Base-by-base conservation (phyloP, 257 asterid species). In the Solanum arcanum region DNA sequence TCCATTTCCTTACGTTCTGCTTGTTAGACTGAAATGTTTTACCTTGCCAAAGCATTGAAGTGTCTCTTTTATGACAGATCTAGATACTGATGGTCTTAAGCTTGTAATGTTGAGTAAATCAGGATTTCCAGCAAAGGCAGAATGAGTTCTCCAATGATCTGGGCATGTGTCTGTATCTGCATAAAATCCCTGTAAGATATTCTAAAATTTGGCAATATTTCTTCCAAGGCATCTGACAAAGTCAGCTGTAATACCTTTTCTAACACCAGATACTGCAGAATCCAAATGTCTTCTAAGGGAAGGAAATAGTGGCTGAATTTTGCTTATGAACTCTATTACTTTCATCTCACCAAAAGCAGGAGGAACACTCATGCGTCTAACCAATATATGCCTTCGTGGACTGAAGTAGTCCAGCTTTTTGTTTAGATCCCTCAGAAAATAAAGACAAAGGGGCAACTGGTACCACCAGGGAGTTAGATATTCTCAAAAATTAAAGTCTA, bases 21-120 rank as follows among this genome's bases (percentile, higher is more conserved):
- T 49, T 29, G 47, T 15, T 29, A 47, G 44, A 47, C 27, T 3
- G 7, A 13, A 29, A 41, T 25, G 15, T 21, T 88, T 90, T 91
- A 95, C 98, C 98, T 94, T 95, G 94, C 95, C 93, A 90, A 95
- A 92, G 95, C 97, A 94, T 87, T 88, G 91, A 87, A 95, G 94
- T 77, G 94, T 92, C 95, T 92, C 98, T 87, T 90, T 92, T 75
- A 91, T 88, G 74, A 93, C 94, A 83, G 94, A 91, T 83, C 88
- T 83, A 42, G 92, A 89, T 88, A 88, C 88, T 66, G 92, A 92
- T 70, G 93, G 90, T 89, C 93, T 91, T 47, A 89, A 89, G 86
- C 92, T 87, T 77, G 81, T 37, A 89, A 88, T 87, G 87, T 89
- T 87, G 64, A 82, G 85, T 42, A 93, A 88, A 83, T 91, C 94